These are phyloP conservation scores for Zea luxurians DNA, from an alignment of 176 grass and related monocot genomes.

Conservation along the genomic window DNA sequence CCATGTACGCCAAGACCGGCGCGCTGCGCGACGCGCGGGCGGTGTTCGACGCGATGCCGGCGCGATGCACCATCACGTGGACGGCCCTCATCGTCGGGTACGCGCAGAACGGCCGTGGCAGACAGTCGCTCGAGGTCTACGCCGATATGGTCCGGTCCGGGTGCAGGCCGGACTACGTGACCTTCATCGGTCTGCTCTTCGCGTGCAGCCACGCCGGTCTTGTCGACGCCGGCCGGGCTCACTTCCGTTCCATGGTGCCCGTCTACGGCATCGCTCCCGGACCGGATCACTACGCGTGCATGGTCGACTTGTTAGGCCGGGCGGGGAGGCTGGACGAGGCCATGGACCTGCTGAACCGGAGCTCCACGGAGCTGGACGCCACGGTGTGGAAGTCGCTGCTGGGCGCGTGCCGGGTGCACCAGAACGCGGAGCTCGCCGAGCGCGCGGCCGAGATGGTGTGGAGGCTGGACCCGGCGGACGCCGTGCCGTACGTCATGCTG, in stretches of 20 bases:
- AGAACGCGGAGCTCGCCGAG: constrained; percentile 40
- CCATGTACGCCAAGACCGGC: constrained; percentile 67
- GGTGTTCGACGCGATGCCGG: constrained; percentile 48
- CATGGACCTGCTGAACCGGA: constrained; percentile 37
- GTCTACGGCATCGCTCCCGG: constrained; percentile 39
- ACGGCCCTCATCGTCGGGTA: constrained; percentile 57
- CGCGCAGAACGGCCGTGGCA: constrained; percentile 55
- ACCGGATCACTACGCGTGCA: constrained; percentile 66
- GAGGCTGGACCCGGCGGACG: constrained; percentile 50
- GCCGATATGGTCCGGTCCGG: constrained; percentile 43
- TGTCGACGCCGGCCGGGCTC: constrained; percentile 37
- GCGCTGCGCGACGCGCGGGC: constrained; percentile 37
- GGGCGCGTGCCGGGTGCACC: constrained; percentile 49
- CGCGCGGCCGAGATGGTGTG: constrained; percentile 44
- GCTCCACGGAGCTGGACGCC: constrained; percentile 40
- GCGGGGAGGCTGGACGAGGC: constrained; percentile 54
- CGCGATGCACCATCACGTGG: constrained; percentile 48
- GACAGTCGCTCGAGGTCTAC: constrained; percentile 43
- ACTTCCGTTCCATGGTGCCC: constrained; percentile 51
- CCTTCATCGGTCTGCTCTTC: constrained; percentile 66
- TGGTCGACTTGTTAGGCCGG: constrained; percentile 63
- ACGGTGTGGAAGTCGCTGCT: constrained; percentile 68
- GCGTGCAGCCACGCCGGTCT: constrained; percentile 63
- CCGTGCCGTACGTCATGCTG: constrained; percentile 62
- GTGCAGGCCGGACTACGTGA: constrained; percentile 53